Evolutionary conservation across 352 stramenopile species (phyloP).

Genomic region (Globisporangium acanthophoron): DNA sequence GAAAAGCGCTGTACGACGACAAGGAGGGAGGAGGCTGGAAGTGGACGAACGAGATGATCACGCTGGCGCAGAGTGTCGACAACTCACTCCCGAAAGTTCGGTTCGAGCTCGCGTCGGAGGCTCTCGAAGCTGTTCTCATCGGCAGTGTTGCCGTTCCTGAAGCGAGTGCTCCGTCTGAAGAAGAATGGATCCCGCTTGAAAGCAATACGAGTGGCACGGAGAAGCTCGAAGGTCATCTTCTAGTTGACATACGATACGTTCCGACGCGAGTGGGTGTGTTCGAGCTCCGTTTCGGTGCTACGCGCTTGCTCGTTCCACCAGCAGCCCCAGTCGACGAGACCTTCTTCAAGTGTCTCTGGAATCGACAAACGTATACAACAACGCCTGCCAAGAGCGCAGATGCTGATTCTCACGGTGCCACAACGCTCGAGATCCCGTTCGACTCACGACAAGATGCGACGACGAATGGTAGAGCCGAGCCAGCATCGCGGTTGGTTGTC

Average conservation of each 20-base stretch:
- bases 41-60: slow-evolving; percentile 25
- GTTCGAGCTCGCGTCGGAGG: slow-evolving; percentile 5
- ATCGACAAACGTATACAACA: slow-evolving; percentile 4
- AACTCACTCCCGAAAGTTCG: background rate
- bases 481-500: slow-evolving; percentile 13
- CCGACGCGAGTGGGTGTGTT: slow-evolving; percentile 2
- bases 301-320: background rate
- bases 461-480: background rate
- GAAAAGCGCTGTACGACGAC: background rate
- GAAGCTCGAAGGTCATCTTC: background rate
- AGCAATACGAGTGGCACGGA: too few species aligned
- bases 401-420: too few species aligned
- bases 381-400: background rate
- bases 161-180: background rate
- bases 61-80: background rate
- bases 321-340: slow-evolving; percentile 1
- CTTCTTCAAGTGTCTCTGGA: slow-evolving; percentile 7
- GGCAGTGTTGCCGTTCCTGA: background rate
- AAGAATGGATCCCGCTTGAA: slow-evolving; percentile 7
- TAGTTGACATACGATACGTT: slow-evolving; percentile 1
- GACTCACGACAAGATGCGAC: background rate
- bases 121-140: background rate
- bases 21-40: slow-evolving; percentile 8
- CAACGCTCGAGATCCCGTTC: slow-evolving; percentile 7
- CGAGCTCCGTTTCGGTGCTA: slow-evolving; percentile 1